phyloP scores from a whole-genome alignment of 257 asterid species.

The Solanum ossicruentum region DNA sequence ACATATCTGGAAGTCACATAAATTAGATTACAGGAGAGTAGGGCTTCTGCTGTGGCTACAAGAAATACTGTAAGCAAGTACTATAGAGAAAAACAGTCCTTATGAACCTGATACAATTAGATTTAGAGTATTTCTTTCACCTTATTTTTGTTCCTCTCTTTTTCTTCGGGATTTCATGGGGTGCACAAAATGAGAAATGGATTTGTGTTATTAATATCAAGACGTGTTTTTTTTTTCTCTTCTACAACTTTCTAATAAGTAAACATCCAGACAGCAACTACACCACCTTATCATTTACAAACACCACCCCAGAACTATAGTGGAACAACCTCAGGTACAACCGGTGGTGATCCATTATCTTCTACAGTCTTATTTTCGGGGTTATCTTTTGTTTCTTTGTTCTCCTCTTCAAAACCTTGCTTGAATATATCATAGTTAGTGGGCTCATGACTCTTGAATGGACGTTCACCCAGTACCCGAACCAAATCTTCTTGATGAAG shows the following conservation, averaged over 20 bases:
- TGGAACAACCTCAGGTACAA: slow-evolving; percentile 38
- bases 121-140: background rate
- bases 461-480: slow-evolving; percentile 54
- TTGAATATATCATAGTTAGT: slow-evolving; percentile 60
- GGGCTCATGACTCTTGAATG: slow-evolving; percentile 45
- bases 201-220: background rate
- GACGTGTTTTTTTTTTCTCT: background rate
- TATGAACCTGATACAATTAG: background rate
- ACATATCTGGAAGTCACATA: background rate
- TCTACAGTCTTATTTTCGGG: slow-evolving; percentile 10
- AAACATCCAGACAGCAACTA: background rate
- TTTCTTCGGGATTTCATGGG: background rate
- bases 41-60: background rate
- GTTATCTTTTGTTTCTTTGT: slow-evolving; percentile 10
- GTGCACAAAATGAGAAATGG: background rate
- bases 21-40: background rate
- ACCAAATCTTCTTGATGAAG: slow-evolving; percentile 77
- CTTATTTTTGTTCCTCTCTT: background rate
- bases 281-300: slow-evolving; percentile 5
- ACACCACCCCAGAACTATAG: slow-evolving; percentile 8
- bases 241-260: background rate
- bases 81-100: background rate
- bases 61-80: background rate
- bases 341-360: slow-evolving; percentile 31
- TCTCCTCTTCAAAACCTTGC: slow-evolving; percentile 42